Evolutionary conservation across 2,329 filamentous ascomycete species (phyloP), one percentile per base, ranked within the genome.

Genomic region (Rachicladosporium sp.): DNA sequence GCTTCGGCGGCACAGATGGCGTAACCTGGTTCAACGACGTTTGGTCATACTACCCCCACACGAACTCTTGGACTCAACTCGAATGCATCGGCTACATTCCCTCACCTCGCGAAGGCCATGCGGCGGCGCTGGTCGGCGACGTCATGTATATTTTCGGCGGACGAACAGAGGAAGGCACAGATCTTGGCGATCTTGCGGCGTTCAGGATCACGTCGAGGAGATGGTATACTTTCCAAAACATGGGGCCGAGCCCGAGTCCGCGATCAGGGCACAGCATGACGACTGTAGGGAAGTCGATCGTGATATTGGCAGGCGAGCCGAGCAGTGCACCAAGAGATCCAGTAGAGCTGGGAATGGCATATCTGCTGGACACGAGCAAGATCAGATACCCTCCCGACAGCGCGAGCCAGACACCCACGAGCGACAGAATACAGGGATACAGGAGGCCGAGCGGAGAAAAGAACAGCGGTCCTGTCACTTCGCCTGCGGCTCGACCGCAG

Each of bases 141-240:
- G 91, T 95, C 43, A 98, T 98, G 93, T 98, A 98, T 65, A 79
- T 98, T 45, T 98, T 98, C 60, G 93, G 93, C 50, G 91, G 91
- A 33, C 82, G 91, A 43, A 95, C 87, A 0, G 86, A 95, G 56
- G 88, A 96, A 50, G 91, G 91, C 1, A 76, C 80, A 21, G 91
- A 98, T 58, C 68, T 98, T 3, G 91, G 89, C 29, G 91, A 98
- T 60, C 70, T 98, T 33, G 89, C 91, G 2, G 91, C 91, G 7
- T 85, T 85, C 61, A 72, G 78, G 36, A 84, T 84, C 51, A 77
- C 81, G 1, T 87, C 87, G 8, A 79, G 85, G 48, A 77, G 91
- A 43, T 98, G 91, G 91, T 98, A 96, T 60, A 98, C 91, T 29
- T 98, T 98, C 63, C 91, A 98, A 57, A 98, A 98, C 57, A 98